A percentile compares a stretch with the other conserved stretches of the same genome.
Conservation (phyloP, 1,284 basidiomycete genomes). For the Pascua guehoae region DNA sequence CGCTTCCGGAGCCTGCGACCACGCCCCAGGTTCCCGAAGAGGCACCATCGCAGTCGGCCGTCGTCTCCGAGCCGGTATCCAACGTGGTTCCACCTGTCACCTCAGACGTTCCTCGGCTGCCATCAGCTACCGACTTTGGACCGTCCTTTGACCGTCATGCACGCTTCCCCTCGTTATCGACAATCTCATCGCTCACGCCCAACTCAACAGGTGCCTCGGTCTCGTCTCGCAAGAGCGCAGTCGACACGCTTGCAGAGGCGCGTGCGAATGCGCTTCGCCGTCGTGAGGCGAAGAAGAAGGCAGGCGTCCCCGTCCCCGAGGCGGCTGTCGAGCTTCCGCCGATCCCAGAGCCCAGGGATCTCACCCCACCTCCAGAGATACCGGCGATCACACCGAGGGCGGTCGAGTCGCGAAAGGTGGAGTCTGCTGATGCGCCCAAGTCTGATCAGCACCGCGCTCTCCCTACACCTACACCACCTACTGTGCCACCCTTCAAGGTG, state of each 20-base stretch:
- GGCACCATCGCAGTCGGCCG: not conserved
- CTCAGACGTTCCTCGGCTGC: not conserved
- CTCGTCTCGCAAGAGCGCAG: not conserved
- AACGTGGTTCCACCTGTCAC: slow-evolving; percentile 15
- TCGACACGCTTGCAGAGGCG: slow-evolving; percentile 39
- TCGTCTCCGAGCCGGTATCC: slow-evolving; percentile 21
- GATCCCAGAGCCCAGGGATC: slow-evolving; percentile 3
- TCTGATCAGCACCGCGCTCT: not conserved
- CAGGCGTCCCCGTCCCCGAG: slow-evolving; percentile 13
- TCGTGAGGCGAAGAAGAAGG: slow-evolving; percentile 37
- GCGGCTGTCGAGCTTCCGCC: slow-evolving; percentile 14
- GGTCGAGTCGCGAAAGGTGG: not conserved
- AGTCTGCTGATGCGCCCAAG: not conserved
- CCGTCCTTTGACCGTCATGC: not conserved
- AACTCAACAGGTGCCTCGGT: slow-evolving; percentile 20
- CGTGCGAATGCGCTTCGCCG: slow-evolving; percentile 42
- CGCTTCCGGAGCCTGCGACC: slow-evolving; percentile 1
- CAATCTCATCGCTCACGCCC: slow-evolving; percentile 9
- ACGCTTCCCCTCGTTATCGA: not conserved
- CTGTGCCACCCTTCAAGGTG: not conserved
- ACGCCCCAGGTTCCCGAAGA: not conserved
- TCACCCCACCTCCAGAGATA: not conserved
- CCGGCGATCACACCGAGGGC: too few relatives aligned
- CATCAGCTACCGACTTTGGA: too few relatives aligned
- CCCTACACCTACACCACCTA: not conserved